phyloP scores from a whole-genome alignment of 1,139 yeast species.

The Nematodospora anomalae region DNA sequence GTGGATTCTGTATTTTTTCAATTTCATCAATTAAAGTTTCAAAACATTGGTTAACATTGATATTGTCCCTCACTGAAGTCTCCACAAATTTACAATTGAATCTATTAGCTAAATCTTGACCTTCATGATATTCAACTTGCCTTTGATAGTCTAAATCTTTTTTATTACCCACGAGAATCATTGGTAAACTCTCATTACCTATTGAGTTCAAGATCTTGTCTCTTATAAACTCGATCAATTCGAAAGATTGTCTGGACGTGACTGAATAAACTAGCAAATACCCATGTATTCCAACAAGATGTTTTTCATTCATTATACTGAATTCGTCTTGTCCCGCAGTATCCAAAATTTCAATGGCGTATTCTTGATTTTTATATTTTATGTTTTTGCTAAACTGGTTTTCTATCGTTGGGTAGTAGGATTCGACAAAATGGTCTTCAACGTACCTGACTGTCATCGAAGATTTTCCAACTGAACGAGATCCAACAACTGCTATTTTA shows the following conservation, averaged over 20 bases:
- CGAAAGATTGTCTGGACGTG: slow-evolving; percentile 76
- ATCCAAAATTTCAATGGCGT: slow-evolving; percentile 82
- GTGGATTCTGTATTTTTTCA: slow-evolving; percentile 61
- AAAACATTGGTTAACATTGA: slow-evolving; percentile 66
- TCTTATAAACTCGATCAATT: slow-evolving; percentile 71
- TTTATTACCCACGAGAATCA: slow-evolving; percentile 85
- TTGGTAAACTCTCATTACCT: slow-evolving; percentile 73
- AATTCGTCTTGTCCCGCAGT: slow-evolving; percentile 97
- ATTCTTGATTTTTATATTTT: slow-evolving; percentile 70
- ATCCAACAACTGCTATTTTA: slow-evolving; percentile 85
- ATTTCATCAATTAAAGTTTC: slow-evolving; percentile 68
- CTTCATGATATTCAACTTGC: slow-evolving; percentile 67
- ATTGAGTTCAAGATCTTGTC: slow-evolving; percentile 80
- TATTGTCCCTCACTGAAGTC: slow-evolving; percentile 77
- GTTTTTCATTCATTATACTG: slow-evolving; percentile 79
- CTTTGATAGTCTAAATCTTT: slow-evolving; percentile 65
- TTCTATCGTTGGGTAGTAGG: slow-evolving; percentile 90
- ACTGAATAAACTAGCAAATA: slow-evolving; percentile 82
- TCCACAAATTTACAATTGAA: slow-evolving; percentile 73
- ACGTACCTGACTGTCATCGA: slow-evolving; percentile 84
- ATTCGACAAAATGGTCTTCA: slow-evolving; percentile 85
- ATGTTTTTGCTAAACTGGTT: slow-evolving; percentile 80
- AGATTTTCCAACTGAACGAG: slow-evolving; percentile 88
- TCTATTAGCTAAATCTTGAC: slow-evolving; percentile 59
- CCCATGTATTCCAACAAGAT: slow-evolving; percentile 83